phyloP scores from a whole-genome alignment of 768 basidiomycete species.

The Naganishia vaughanmartiniae region DNA sequence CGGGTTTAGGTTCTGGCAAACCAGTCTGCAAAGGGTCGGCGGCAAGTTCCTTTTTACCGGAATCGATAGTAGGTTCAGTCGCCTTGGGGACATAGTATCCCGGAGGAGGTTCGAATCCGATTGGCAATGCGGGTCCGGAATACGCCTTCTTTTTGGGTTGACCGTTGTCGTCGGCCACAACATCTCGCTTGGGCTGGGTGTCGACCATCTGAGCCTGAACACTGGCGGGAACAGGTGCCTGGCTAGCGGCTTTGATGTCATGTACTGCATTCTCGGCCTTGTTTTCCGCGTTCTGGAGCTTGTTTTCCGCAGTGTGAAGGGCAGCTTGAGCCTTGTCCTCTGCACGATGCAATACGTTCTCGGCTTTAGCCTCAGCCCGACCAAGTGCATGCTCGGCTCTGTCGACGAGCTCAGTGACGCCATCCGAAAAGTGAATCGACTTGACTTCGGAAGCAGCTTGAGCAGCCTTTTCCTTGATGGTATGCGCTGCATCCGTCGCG shows the following conservation, averaged over 20 bases:
- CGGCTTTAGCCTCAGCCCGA: constrained; percentile 42
- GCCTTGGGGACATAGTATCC: constrained; percentile 64
- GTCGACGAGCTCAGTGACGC: constrained; percentile 65
- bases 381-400: constrained; percentile 70
- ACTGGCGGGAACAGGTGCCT: constrained; percentile 31
- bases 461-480: constrained; percentile 42
- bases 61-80: constrained; percentile 28
- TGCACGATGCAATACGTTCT: constrained; percentile 6
- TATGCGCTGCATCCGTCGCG: constrained; percentile 37
- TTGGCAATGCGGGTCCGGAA: constrained; percentile 66
- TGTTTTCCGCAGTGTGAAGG: constrained; percentile 10
- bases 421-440: constrained; percentile 58
- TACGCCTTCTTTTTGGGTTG: constrained; percentile 57
- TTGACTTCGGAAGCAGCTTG: constrained; percentile 54
- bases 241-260: constrained; percentile 9
- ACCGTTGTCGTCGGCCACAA: constrained; percentile 32
- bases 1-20: constrained; percentile 38
- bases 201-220: constrained; percentile 32
- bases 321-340: constrained; percentile 19
- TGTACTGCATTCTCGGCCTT: constrained; percentile 20
- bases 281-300: constrained; percentile 22
- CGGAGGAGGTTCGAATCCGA: constrained; percentile 90
- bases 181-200: constrained; percentile 29
- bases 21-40: constrained; percentile 35
- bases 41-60: constrained; percentile 38